Evolutionary conservation across 208 protist genomes (phyloP).

Genomic region (Polymyxa betae): DNA sequence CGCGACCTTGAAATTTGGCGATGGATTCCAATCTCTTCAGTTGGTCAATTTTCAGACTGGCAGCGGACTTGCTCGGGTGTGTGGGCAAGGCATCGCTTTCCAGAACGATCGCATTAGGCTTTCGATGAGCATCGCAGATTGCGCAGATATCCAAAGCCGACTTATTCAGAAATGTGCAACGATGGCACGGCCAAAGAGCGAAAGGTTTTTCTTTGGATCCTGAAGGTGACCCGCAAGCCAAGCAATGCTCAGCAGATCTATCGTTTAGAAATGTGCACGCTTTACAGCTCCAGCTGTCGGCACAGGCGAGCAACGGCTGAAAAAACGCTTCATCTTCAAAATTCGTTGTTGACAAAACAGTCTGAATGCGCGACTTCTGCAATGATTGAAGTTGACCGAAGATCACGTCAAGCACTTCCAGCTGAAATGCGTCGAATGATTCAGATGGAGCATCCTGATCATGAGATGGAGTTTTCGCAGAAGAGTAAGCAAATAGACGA

Average conservation of each 20-base stretch:
- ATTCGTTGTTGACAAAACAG: not conserved
- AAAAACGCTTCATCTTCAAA: not conserved
- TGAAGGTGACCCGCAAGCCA: not conserved
- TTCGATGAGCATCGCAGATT: not conserved
- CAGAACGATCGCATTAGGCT: too few relatives aligned
- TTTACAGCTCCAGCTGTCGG: not conserved
- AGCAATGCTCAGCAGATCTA: not conserved
- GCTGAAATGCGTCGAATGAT: not conserved
- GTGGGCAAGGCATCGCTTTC: too few relatives aligned
- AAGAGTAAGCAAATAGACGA: not conserved
- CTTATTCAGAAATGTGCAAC: slow-evolving; percentile 37
- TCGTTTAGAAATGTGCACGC: not conserved
- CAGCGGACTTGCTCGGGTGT: too few relatives aligned
- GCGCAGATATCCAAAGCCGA: not conserved
- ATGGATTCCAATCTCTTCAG: too few relatives aligned
- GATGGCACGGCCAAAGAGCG: not conserved
- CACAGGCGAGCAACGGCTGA: too few relatives aligned
- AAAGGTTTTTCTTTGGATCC: not conserved
- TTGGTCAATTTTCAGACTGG: too few relatives aligned
- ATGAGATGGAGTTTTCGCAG: not conserved
- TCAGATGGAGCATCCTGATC: not conserved
- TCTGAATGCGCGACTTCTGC: not conserved
- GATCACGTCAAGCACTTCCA: not conserved
- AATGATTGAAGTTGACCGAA: slow-evolving; percentile 10
- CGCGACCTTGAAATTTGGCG: too few relatives aligned